These are phyloP conservation scores for Corylus avellana DNA, from an alignment of 306 rosid genomes.

Conservation along the genomic window DNA sequence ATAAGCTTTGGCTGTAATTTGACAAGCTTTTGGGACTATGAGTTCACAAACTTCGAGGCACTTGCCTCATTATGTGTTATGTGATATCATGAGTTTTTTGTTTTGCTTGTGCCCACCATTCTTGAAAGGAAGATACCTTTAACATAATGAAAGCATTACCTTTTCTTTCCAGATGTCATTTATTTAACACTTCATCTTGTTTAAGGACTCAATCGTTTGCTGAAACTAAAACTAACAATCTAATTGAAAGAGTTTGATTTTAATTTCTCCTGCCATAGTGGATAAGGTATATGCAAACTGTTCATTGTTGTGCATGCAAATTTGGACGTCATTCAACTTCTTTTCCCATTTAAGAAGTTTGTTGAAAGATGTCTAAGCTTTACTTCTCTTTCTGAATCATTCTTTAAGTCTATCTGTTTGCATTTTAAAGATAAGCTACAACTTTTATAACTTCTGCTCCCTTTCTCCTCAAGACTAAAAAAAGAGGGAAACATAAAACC, in stretches of 20 bases:
- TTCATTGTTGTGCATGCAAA: background rate
- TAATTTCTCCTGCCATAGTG: background rate
- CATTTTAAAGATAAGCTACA: background rate
- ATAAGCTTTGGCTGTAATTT: background rate
- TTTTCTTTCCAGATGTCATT: background rate
- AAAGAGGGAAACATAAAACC: rapidly evolving
- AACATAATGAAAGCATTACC: background rate
- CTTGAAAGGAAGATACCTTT: background rate
- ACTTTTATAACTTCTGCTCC: background rate
- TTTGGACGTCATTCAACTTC: background rate
- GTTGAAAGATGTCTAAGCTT: background rate
- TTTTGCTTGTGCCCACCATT: background rate
- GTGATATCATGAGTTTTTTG: background rate
- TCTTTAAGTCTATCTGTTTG: background rate
- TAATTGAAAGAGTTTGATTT: background rate
- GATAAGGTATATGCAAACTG: background rate
- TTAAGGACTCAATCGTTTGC: background rate
- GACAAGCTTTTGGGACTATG: background rate
- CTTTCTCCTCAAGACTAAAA: background rate
- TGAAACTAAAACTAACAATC: background rate
- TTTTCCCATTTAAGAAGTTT: background rate
- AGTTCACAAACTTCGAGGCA: background rate
- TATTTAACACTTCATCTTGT: background rate
- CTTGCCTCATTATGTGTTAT: background rate
- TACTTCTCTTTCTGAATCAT: background rate